Evolutionary conservation across 306 rosid species (phyloP).

Genomic region (Malus fusca): DNA sequence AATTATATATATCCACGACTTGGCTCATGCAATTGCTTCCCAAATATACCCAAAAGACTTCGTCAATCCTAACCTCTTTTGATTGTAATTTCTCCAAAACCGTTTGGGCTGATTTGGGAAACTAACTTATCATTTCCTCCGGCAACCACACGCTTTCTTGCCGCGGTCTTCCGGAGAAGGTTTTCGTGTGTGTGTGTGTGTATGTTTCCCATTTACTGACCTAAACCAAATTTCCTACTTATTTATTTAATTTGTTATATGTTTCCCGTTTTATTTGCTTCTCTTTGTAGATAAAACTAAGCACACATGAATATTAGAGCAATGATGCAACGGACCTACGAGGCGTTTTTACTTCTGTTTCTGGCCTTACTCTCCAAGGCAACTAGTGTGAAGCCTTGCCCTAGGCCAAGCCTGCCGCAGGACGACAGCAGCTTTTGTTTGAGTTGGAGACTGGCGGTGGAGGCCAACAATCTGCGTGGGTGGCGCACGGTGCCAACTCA

Average conservation of each 20-base stretch:
- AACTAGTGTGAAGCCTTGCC: not conserved
- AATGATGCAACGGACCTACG: slow-evolving; percentile 24
- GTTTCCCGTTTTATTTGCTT: not conserved
- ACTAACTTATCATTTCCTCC: not conserved
- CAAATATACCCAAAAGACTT: not conserved
- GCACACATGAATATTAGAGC: slow-evolving; percentile 10
- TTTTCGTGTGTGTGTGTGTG: not conserved
- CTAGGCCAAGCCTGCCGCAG: not conserved
- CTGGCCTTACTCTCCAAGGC: slow-evolving; percentile 19
- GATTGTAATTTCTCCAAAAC: not conserved
- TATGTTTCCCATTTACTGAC: not conserved
- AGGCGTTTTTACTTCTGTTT: slow-evolving; percentile 17
- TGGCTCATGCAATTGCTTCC: not conserved
- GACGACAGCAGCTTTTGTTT: slow-evolving; percentile 30
- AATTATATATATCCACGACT: not conserved
- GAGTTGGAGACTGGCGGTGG: slow-evolving; percentile 83
- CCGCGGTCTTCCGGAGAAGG: not conserved
- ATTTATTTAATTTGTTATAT: not conserved
- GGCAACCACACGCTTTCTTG: not conserved
- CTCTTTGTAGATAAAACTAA: not conserved
- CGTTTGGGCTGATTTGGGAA: not conserved
- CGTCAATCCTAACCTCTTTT: not conserved
- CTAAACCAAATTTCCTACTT: not conserved
- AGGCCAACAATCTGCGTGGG: slow-evolving; percentile 49
- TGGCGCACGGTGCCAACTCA: slow-evolving; percentile 69